Percentiles rank a stretch among this genome's conserved stretches.
phyloP scores from a whole-genome alignment of 2,329 filamentous ascomycete species.

The Aspergillus pseudoviridinutans region DNA sequence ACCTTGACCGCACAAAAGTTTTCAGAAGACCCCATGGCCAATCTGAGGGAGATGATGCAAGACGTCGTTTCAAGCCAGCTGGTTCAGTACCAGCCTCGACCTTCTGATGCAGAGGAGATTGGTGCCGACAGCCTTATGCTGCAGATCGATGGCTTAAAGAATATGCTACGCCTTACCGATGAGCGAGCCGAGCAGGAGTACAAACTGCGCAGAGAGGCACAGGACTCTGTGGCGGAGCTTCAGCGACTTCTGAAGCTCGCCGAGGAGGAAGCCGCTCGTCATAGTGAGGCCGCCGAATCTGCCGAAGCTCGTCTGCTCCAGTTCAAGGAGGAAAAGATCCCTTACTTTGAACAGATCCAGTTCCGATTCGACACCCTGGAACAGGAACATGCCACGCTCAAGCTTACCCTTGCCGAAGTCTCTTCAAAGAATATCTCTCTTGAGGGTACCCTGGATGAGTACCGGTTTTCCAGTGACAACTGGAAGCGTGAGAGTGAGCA shows the following conservation, averaged over 20 bases:
- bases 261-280: slow-evolving; percentile 51
- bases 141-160: slow-evolving; percentile 66
- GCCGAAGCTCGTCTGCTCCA: slow-evolving; percentile 62
- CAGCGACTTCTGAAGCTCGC: slow-evolving; percentile 65
- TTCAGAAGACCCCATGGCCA: slow-evolving; percentile 40
- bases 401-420: slow-evolving; percentile 51
- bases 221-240: slow-evolving; percentile 69
- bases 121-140: slow-evolving; percentile 48
- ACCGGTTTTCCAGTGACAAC: slow-evolving; percentile 56
- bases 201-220: slow-evolving; percentile 59
- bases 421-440: slow-evolving; percentile 59
- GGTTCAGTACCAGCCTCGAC: slow-evolving; percentile 46
- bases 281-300: slow-evolving; percentile 55
- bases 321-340: slow-evolving; percentile 65
- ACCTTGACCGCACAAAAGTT: slow-evolving; percentile 37
- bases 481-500: slow-evolving; percentile 58
- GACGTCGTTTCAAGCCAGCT: slow-evolving; percentile 59
- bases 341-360: slow-evolving; percentile 59
- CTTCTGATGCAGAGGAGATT: slow-evolving; percentile 51
- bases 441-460: slow-evolving; percentile 60
- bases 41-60: slow-evolving; percentile 61
- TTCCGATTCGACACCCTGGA: slow-evolving; percentile 66
- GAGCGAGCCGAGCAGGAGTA: slow-evolving; percentile 62
- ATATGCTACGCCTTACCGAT: slow-evolving; percentile 62
- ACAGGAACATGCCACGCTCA: slow-evolving; percentile 58